phyloP scores from a whole-genome alignment of 73 alveolate genomes.

The Effrenium voratum region DNA sequence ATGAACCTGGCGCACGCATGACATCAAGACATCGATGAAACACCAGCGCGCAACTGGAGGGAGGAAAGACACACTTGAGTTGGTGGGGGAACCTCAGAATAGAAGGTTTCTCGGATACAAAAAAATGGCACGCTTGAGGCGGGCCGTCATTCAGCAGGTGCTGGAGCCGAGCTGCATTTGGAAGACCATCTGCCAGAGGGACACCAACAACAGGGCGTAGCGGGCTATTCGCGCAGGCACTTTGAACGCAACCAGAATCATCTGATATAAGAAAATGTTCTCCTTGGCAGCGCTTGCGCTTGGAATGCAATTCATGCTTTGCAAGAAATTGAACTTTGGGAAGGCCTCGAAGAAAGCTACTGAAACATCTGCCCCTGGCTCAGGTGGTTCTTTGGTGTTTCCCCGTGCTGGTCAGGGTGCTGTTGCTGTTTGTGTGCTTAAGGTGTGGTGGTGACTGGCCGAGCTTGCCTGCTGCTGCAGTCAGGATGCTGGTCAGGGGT shows the following conservation, averaged over 20 bases:
- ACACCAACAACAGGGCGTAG: constrained; percentile 65
- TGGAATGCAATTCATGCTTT: too few relatives aligned
- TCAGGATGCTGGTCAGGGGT: too few relatives aligned
- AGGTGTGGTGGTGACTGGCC: too few relatives aligned
- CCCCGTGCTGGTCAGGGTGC: too few relatives aligned
- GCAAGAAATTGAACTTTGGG: too few relatives aligned
- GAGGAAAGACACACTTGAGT: background rate
- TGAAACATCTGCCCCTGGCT: background rate
- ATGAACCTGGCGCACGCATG: background rate
- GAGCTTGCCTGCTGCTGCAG: too few relatives aligned
- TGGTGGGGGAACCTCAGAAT: background rate
- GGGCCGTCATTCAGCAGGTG: too few relatives aligned
- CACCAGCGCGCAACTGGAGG: background rate
- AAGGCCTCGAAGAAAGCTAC: too few relatives aligned
- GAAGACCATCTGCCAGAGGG: constrained; percentile 86
- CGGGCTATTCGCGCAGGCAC: constrained; percentile 67
- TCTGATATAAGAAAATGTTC: constrained; percentile 88
- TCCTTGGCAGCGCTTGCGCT: constrained; percentile 55
- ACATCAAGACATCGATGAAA: background rate
- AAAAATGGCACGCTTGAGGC: too few relatives aligned
- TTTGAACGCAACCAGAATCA: constrained; percentile 74
- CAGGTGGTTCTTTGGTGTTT: too few relatives aligned
- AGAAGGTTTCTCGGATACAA: too few relatives aligned
- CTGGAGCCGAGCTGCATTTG: constrained; percentile 63
- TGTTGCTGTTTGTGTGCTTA: too few relatives aligned